Base-by-base conservation (phyloP, 208 protist species). In the Ichthyophonus hoferi region DNA sequence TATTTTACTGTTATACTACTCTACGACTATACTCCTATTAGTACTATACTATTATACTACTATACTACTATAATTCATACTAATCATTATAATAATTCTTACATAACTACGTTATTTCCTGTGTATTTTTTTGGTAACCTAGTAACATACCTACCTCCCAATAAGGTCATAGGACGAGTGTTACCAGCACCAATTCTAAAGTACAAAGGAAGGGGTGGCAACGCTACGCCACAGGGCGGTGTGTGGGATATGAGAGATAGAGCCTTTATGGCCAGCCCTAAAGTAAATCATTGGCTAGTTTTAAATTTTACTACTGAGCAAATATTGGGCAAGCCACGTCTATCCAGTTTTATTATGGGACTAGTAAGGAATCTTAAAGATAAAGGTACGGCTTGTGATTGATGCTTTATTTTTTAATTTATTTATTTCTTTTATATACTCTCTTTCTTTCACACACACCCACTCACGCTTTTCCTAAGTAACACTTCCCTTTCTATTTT, bases 401-500 rank as follows among this genome's bases (percentile, higher is more conserved):
- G n/a, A n/a, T n/a, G n/a, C n/a, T 67, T 67, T 7, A n/a, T 67
- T 67, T 7, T n/a, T 67, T 67, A 67, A 67, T 67, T 67, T 67
- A n/a, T 67, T 67, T 67, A 67, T n/a, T 67, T 67, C 24, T 67
- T 67, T 67, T 67, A n/a, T n/a, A n/a, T n/a, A n/a, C n/a, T n/a
- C n/a, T n/a, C n/a, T n/a, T n/a, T n/a, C n/a, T n/a, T n/a, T n/a
- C n/a, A n/a, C n/a, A n/a, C n/a, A n/a, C n/a, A n/a, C n/a, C n/a
- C n/a, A n/a, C n/a, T n/a, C n/a, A n/a, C n/a, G n/a, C n/a, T n/a
- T n/a, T n/a, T n/a, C n/a, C n/a, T n/a, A n/a, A n/a, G n/a, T n/a
- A n/a, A n/a, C n/a, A n/a, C n/a, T n/a, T n/a, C n/a, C n/a, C n/a
- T n/a, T n/a, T n/a, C n/a, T n/a, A n/a, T n/a, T n/a, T n/a, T n/a